Evolutionary conservation across 192 early-diverging fungal species (phyloP), one percentile per base, ranked within the genome.

Genomic region (Coemansia sp.): DNA sequence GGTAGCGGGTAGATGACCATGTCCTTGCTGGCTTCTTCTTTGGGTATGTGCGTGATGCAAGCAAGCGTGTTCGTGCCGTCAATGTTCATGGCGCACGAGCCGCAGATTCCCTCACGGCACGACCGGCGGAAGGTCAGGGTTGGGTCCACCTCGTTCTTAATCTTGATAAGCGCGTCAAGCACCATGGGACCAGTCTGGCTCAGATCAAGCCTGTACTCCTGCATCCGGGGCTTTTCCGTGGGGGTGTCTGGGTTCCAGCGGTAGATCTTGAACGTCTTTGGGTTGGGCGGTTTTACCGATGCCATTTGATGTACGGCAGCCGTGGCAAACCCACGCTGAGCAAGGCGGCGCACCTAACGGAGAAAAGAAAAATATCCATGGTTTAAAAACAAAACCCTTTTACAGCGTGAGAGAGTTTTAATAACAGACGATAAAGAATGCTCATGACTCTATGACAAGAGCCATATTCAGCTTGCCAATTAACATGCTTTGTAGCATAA

Each of bases 71-170:
- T 98, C 20, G 77, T 83, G 61, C 96, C 96, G 74, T 91, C 89
- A 77, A 98, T 98, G 87, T 98, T 98, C 96, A 98, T 98, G 57
- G 96, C 90, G 70, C 96, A 98, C 49, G 93, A 95, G 60, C 95
- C 95, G 72, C 95, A 97, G 70, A 97, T 97, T 57, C 94, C 94
- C 84, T 98, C 96, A 80, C 94, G 92, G 84, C 95, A 96, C 21
- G 93, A 94, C 62, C 94, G 88, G 75, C 95, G 91, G 88, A 97
- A 95, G 31, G 95, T 95, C 26, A 96, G 85, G 18, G 95, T 96
- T 48, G 93, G 85, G 74, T 96, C 95, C 4, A 91, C 84, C 74
- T 96, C 94, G 84, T 96, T 98, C 84, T 98, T 98, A 71, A 96
- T 95, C 83, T 98, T 96, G 76, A 98, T 92, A 31, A 98, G 74